Evolutionary conservation across 2,329 filamentous ascomycete species (phyloP).

Genomic region (Ophiostoma novo-ulmi): DNA sequence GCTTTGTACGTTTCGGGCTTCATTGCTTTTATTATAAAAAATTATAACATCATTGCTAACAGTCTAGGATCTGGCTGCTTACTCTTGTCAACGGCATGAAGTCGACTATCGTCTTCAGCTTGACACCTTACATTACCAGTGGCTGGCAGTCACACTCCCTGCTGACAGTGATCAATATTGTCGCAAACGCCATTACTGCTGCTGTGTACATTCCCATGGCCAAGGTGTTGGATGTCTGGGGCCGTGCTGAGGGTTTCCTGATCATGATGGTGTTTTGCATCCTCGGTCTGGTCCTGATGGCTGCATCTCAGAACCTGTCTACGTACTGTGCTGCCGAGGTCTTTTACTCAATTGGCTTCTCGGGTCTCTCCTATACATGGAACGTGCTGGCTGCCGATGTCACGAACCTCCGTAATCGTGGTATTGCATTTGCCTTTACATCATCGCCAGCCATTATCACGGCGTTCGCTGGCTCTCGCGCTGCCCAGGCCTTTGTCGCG

Average conservation of each 20-base stretch:
- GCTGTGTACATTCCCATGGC: constrained; percentile 46
- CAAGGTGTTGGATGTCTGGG: constrained; percentile 7
- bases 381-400: constrained; percentile 55
- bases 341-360: constrained; percentile 57
- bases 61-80: not conserved
- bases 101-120: not conserved
- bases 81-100: constrained; percentile 2
- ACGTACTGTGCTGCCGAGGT: constrained; percentile 49
- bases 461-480: constrained; percentile 35
- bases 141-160: constrained; percentile 50
- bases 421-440: constrained; percentile 56
- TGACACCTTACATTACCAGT: constrained; percentile 44
- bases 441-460: constrained; percentile 59
- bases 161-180: constrained; percentile 48
- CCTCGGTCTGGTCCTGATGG: constrained; percentile 45
- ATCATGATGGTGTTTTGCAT: constrained; percentile 42
- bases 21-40: not conserved
- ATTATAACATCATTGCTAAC: not conserved
- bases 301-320: constrained; percentile 39
- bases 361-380: constrained; percentile 42
- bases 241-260: constrained; percentile 7
- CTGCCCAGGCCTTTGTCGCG: constrained; percentile 44
- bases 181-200: constrained; percentile 51
- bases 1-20: not conserved
- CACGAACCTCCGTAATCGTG: constrained; percentile 57